phyloP scores from a whole-genome alignment of 176 grass and related monocot species.

The Oropetium thomaeum region DNA sequence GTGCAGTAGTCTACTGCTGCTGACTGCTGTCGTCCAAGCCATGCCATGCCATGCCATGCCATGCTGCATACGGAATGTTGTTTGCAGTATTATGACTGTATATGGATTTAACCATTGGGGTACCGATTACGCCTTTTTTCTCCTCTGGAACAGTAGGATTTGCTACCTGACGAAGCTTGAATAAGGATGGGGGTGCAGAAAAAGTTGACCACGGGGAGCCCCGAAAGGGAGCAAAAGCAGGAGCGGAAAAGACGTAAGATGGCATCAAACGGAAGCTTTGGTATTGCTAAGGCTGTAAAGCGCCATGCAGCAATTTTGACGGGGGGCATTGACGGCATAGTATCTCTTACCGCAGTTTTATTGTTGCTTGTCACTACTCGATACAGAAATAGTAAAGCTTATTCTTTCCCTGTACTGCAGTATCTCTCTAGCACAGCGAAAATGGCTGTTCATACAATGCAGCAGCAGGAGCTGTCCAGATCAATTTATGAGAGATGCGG shows the following conservation, averaged over 20 bases:
- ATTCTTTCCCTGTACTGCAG: not conserved
- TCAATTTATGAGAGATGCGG: too few relatives aligned
- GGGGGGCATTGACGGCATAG: not conserved
- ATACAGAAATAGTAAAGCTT: not conserved
- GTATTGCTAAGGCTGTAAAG: conserved; percentile 48
- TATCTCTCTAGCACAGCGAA: too few relatives aligned
- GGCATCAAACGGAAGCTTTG: conserved; percentile 41
- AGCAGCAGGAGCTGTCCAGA: too few relatives aligned
- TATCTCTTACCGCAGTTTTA: too few relatives aligned
- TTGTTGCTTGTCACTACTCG: not conserved
- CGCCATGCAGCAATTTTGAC: not conserved
- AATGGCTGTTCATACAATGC: too few relatives aligned
- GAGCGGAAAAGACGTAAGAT: conserved; percentile 39
- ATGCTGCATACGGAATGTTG: not conserved
- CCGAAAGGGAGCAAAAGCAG: conserved; percentile 21
- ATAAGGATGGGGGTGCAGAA: not conserved
- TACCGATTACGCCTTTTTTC: not conserved
- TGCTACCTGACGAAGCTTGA: not conserved
- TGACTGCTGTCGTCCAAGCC: not conserved
- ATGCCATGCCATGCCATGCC: too few relatives aligned
- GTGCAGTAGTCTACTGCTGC: not conserved
- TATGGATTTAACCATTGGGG: not conserved
- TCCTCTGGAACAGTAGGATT: not conserved
- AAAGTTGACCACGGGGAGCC: conserved; percentile 32
- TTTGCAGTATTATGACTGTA: not conserved